Conservation (phyloP, 2,329 filamentous ascomycete genomes). For the Fusarium pseudograminearum region DNA sequence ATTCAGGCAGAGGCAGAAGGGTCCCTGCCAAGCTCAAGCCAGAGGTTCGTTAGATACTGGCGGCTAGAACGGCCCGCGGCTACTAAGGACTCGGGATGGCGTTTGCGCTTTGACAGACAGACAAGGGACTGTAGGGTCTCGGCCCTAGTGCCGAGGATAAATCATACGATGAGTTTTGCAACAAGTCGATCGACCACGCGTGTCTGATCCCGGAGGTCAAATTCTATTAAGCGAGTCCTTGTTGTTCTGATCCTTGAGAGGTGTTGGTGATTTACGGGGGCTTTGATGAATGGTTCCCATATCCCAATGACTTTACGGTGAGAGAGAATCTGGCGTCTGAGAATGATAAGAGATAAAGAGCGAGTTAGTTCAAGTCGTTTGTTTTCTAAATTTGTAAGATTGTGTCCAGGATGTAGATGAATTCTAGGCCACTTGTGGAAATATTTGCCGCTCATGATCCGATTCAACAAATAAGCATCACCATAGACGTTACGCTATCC, state of each 20-base stretch:
- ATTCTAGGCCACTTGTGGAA: not conserved
- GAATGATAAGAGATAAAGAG: not conserved
- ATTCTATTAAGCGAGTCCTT: not conserved
- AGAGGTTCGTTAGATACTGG: not conserved
- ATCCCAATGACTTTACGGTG: not conserved
- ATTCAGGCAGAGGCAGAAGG: not conserved
- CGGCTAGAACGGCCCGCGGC: not conserved
- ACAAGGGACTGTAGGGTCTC: not conserved
- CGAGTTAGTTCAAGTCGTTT: not conserved
- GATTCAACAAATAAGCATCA: not conserved
- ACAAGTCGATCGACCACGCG: not conserved
- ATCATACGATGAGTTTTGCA: not conserved
- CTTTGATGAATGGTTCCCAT: not conserved
- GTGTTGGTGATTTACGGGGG: not conserved
- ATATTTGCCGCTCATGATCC: not conserved
- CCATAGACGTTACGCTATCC: not conserved
- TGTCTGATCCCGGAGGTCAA: not conserved
- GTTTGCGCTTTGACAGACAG: slow-evolving; percentile 1
- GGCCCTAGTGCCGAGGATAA: not conserved
- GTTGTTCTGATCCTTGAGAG: not conserved
- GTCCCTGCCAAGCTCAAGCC: not conserved
- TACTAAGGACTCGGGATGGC: not conserved
- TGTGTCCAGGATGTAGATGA: not conserved
- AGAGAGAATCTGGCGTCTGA: not conserved
- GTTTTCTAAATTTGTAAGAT: rapidly evolving